Base-by-base conservation (phyloP, 495 filamentous ascomycete species). In the Penicillium steckii region DNA sequence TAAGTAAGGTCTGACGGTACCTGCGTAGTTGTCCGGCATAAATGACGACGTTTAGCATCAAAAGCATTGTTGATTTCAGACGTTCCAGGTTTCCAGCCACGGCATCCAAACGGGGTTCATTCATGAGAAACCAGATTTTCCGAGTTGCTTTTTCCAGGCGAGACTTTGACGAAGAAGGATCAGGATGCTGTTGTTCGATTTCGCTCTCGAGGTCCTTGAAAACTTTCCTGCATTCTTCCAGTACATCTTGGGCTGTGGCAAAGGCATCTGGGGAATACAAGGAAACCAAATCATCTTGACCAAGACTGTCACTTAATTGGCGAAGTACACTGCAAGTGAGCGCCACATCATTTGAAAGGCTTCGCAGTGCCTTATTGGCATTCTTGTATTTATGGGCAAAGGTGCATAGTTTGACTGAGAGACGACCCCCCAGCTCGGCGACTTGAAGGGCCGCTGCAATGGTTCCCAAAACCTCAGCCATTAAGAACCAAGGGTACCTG, bases 271-370 rank as follows among this genome's bases (percentile, higher is more conserved):
- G 44, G 67, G 47, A 17, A 62, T 55, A n/a, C 50, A 57, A 17
- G 47, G 35, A 21, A 10, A 38, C 35, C 35, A 38, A 4, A 19
- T 38, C 35, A 38, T 38, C 35, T 9, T 38, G 35, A 8, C 35
- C 5, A 13, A 38, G n/a, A 38, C 35, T 38, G n/a, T 38, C 35
- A 19, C 35, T 15, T 19, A 38, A 38, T 38, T 38, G 35, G 8
- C 35, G 35, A 19, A 38, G 35, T 9, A 38, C 35, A 38, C 35
- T 38, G 18, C 35, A 70, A 1, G 68, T 71, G 1, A 71, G 55
- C 2, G 68, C 61, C 0, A 73, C 56, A 53, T 73, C 69, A 21
- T 55, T 67, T 2, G 68, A 67, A 3, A 71, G 59, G 13, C 54
- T 44, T 30, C 53, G 43, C 26, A 69, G 48, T 18, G 57, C 48